Percentiles rank a stretch among this genome's conserved stretches.
These are phyloP conservation scores for Citrullus amarus DNA, from an alignment of 306 rosid species.

Conservation along the genomic window DNA sequence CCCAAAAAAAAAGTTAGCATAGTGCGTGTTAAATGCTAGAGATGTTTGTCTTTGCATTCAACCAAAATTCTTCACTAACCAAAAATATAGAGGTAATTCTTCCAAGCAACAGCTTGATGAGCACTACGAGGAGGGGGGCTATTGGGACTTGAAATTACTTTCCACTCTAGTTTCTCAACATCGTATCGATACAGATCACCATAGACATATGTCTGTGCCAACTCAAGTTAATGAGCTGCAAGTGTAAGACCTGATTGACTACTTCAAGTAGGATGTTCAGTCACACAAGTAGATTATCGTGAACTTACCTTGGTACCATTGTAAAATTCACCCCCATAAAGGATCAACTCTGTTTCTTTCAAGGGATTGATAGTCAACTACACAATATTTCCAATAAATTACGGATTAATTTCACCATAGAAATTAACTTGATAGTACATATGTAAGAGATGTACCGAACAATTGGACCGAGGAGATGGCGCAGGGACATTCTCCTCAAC, in stretches of 20 bases:
- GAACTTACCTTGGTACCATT: slow-evolving; percentile 76
- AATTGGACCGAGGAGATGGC: slow-evolving; percentile 88
- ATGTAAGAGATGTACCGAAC: slow-evolving; percentile 36
- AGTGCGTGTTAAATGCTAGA: background rate
- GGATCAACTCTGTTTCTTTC: slow-evolving; percentile 84
- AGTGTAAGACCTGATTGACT: background rate
- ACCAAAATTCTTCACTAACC: slow-evolving; percentile 30
- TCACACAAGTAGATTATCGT: background rate
- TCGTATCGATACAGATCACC: slow-evolving; percentile 82
- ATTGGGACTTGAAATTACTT: slow-evolving; percentile 75
- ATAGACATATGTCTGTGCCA: slow-evolving; percentile 66
- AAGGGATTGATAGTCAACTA: slow-evolving; percentile 79
- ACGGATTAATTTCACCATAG: background rate
- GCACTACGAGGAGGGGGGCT: slow-evolving; percentile 99
- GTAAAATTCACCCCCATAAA: slow-evolving; percentile 94
- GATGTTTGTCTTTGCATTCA: background rate
- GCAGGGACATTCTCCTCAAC: slow-evolving; percentile 89
- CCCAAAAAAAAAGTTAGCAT: background rate
- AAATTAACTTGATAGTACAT: background rate
- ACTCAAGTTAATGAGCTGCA: slow-evolving; percentile 13
- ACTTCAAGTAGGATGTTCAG: slow-evolving; percentile 2
- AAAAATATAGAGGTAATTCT: slow-evolving; percentile 76
- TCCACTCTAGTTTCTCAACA: slow-evolving; percentile 90
- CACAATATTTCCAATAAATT: slow-evolving; percentile 5
- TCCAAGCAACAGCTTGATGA: slow-evolving; percentile 96